phyloP scores from a whole-genome alignment of 1,284 basidiomycete genomes.

The Moniliophthora roreri region DNA sequence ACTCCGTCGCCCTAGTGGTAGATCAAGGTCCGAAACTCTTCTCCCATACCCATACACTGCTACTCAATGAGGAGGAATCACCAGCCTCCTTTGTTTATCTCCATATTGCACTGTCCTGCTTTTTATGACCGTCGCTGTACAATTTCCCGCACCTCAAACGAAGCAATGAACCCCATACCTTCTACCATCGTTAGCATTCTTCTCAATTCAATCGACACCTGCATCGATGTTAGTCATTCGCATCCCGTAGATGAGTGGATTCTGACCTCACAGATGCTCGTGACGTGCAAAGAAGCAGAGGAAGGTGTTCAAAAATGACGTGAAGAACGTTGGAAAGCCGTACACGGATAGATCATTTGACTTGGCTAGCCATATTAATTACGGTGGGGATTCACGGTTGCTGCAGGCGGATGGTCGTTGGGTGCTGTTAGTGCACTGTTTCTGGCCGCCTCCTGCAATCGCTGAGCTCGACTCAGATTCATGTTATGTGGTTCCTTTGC shows the following conservation, averaged over 20 bases:
- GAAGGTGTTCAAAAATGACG: slow-evolving; percentile 21
- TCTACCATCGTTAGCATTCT: background rate
- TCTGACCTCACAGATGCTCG: no score
- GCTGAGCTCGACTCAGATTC: no score
- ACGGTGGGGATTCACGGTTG: slow-evolving; percentile 20
- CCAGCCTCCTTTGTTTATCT: slow-evolving; percentile 4
- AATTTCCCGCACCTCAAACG: background rate
- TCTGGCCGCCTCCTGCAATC: no score
- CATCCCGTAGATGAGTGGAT: slow-evolving; percentile 19
- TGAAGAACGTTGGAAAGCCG: slow-evolving; percentile 21
- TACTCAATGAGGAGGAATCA: background rate
- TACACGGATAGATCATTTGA: slow-evolving; percentile 20
- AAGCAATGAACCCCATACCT: background rate
- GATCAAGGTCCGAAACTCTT: no score
- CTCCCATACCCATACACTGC: background rate
- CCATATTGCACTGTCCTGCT: slow-evolving; percentile 9
- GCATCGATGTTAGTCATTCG: slow-evolving; percentile 17
- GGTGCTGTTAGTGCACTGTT: slow-evolving; percentile 2
- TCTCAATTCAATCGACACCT: background rate
- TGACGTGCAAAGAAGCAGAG: slow-evolving; percentile 20
- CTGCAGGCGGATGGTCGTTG: slow-evolving; percentile 13
- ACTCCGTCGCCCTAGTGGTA: no score
- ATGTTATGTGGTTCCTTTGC: no score
- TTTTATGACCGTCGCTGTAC: slow-evolving; percentile 4
- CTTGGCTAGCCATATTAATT: slow-evolving; percentile 23